These are phyloP conservation scores for Vigna hirtella DNA, from an alignment of 306 rosid genomes.

Conservation along the genomic window DNA sequence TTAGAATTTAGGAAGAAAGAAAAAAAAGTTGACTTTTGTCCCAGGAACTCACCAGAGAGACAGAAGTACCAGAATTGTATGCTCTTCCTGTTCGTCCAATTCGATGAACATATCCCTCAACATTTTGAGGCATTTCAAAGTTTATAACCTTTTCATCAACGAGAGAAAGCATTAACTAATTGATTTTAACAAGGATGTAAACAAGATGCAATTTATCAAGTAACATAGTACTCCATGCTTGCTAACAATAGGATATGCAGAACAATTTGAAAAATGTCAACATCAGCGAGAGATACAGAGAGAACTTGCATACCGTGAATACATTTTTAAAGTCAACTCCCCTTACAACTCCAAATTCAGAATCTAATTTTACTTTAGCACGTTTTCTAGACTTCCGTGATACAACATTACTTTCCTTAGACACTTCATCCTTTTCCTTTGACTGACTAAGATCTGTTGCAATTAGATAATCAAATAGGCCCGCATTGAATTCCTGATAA, in stretches of 20 bases:
- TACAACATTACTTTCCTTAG: slow-evolving; percentile 54
- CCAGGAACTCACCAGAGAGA: slow-evolving; percentile 80
- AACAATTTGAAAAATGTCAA: slow-evolving; percentile 34
- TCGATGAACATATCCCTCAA: slow-evolving; percentile 84
- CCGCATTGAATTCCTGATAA: slow-evolving; percentile 96
- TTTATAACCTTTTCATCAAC: slow-evolving; percentile 76
- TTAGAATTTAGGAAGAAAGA: background rate
- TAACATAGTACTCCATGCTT: background rate
- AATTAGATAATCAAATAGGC: slow-evolving; percentile 94
- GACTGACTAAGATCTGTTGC: slow-evolving; percentile 84
- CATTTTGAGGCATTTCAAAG: slow-evolving; percentile 86
- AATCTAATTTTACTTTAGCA: slow-evolving; percentile 67
- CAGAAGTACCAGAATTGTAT: slow-evolving; percentile 80
- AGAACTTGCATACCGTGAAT: slow-evolving; percentile 70
- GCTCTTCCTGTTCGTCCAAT: slow-evolving; percentile 99
- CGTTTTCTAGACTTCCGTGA: slow-evolving; percentile 56
- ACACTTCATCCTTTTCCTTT: slow-evolving; percentile 71
- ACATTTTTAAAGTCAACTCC: slow-evolving; percentile 96
- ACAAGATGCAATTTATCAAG: slow-evolving; percentile 30
- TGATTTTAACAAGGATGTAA: slow-evolving; percentile 26
- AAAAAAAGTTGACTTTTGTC: slow-evolving; percentile 20
- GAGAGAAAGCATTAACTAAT: slow-evolving; percentile 22
- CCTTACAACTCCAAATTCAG: slow-evolving; percentile 97
- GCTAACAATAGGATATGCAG: slow-evolving; percentile 10
- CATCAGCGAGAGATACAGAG: slow-evolving; percentile 1